Evolutionary conservation across 179 eudicot species (phyloP), one percentile per base, ranked within the genome.

Genomic region (Actinidia arguta): DNA sequence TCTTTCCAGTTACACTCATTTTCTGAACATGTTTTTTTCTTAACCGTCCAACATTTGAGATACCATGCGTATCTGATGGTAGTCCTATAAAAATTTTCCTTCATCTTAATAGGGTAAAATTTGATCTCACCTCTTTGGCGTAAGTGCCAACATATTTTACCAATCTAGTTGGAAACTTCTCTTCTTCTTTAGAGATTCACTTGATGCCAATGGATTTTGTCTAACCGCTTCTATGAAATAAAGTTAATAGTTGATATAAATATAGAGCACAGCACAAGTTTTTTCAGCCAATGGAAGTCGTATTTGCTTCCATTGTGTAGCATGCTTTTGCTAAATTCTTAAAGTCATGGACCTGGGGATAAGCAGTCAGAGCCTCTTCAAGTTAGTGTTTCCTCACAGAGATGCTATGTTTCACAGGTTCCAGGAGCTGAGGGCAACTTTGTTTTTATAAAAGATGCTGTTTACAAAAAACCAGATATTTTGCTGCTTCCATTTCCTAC

Each of bases 381-480:
- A n/a, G n/a, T n/a, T n/a, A n/a, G 62, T 36, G 6, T 56, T 1
- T 78, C 55, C 63, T 61, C 61, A 78, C 9, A n/a, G 42, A 78
- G 55, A 24, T 47, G 31, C 27, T 68, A 17, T 62, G 44, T 71
- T 76, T 48, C 76, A 24, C 89, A 96, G 98, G 97, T 96, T 54
- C 98, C 99, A 18, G 98, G 98, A 14, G 91, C 96, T 71, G 88
- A 81, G 76, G 99, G 98, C 55, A 95, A 93, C 88, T 96, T 96
- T 88, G 98, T 96, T 64, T 95, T 95, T 75, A 88, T 96, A 74
- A 93, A 91, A 88, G 99, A 93, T 78, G 95, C 97, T 10, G 84
- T 88, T 73, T 92, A 89, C 87, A 90, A 86, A 85, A 94, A 88
- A 85, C 96, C 93, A 48, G 97, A 92, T 73, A 25, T 76, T 36